phyloP scores from a whole-genome alignment of 163 green algal genomes.

The Scenedesmus sp. region DNA sequence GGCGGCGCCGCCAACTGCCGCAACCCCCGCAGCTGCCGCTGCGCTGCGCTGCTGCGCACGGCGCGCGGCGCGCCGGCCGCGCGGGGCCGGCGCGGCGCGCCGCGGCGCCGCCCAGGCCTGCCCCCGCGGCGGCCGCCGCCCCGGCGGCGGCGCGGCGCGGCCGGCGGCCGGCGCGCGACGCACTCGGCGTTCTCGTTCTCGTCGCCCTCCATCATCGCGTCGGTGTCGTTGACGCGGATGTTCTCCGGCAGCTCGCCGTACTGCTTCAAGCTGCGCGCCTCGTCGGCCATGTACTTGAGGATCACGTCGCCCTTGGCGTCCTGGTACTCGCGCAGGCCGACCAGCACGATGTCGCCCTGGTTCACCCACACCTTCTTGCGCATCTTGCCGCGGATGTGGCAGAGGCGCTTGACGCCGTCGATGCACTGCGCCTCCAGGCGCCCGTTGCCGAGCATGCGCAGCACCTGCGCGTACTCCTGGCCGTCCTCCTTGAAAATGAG shows the following conservation, averaged over 20 bases:
- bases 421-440: slow-evolving; percentile 98
- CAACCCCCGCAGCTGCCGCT: not conserved
- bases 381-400: slow-evolving; percentile 99
- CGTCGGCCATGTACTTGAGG: slow-evolving; percentile 95
- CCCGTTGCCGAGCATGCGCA: slow-evolving; percentile 98
- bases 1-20: not conserved
- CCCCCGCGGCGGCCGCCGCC: not conserved
- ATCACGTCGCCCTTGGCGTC: slow-evolving; percentile 82
- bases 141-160: not conserved
- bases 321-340: slow-evolving; percentile 97
- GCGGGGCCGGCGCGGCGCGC: no score
- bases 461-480: slow-evolving; percentile 75
- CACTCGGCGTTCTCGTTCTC: slow-evolving; percentile 74
- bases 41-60: no score
- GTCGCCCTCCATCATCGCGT: slow-evolving; percentile 76
- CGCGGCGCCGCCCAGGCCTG: not conserved
- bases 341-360: slow-evolving; percentile 95
- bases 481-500: slow-evolving; percentile 99
- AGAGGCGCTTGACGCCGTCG: slow-evolving; percentile 97
- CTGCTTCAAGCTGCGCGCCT: slow-evolving; percentile 92
- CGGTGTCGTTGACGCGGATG: slow-evolving; percentile 98
- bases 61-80: no score
- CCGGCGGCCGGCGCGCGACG: slow-evolving; percentile 60
- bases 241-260: slow-evolving; percentile 99
- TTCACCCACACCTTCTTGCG: slow-evolving; percentile 91